phyloP scores from a whole-genome alignment of 108 stramenopile species.

The Bacterosira constricta region DNA sequence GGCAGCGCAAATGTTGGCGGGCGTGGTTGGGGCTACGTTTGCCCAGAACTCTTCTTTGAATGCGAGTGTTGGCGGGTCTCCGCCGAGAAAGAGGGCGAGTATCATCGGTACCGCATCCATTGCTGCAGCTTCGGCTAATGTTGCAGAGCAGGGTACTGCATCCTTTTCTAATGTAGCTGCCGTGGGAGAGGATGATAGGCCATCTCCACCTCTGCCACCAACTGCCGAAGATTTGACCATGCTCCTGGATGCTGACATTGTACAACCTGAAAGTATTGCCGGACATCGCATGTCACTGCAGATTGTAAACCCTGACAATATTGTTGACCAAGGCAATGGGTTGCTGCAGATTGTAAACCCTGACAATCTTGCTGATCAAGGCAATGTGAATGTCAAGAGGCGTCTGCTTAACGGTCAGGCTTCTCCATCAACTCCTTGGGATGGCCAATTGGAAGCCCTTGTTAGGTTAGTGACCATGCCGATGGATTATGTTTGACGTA shows the following conservation, averaged over 20 bases:
- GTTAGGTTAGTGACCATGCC: conserved; percentile 57
- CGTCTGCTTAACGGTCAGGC: conserved; percentile 48
- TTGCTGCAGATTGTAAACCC: conserved; percentile 88
- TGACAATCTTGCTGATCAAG: conserved; percentile 61
- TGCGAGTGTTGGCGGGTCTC: neutral
- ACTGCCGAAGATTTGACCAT: neutral
- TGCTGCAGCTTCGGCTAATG: neutral
- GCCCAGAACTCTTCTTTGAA: conserved; percentile 1
- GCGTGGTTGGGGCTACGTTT: conserved; percentile 49
- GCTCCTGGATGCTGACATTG: neutral
- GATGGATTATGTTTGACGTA: neutral
- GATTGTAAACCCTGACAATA: conserved; percentile 84
- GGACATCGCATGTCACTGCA: conserved; percentile 67
- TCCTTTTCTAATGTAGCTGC: no score
- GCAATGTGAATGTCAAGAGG: conserved; percentile 19
- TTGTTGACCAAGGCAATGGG: conserved; percentile 53
- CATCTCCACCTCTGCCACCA: conserved; percentile 26
- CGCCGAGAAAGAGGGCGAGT: conserved; percentile 14
- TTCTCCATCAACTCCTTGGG: conserved; percentile 87
- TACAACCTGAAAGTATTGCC: neutral
- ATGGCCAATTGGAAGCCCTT: conserved; percentile 78
- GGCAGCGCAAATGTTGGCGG: conserved; percentile 85
- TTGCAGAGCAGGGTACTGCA: neutral
- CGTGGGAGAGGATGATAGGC: conserved; percentile 28
- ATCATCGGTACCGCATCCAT: neutral